Evolutionary conservation across 176 grass and related monocot genomes (phyloP).

Genomic region (Chloris gayana): DNA sequence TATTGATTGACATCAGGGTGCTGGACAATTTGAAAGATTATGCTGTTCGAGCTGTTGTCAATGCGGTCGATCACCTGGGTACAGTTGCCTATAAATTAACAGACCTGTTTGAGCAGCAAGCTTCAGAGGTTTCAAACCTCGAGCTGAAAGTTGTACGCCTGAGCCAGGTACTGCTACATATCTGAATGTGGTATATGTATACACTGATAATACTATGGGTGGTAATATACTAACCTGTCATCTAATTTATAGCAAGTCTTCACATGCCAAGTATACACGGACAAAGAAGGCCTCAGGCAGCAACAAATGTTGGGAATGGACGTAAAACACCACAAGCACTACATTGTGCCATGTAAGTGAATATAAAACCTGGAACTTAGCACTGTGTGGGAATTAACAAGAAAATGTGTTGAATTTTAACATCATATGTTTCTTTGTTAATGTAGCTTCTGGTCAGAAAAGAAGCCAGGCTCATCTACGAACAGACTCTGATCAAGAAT

Average conservation of each 20-base stretch:
- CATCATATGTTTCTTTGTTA: conserved; percentile 34
- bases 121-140: conserved; percentile 67
- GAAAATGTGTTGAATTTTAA: conserved; percentile 10
- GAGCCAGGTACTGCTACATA: conserved; percentile 62
- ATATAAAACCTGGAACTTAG: conserved; percentile 6
- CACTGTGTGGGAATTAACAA: background rate
- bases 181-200: background rate
- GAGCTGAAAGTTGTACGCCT: conserved; percentile 82
- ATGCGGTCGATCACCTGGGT: conserved; percentile 94
- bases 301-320: conserved; percentile 58
- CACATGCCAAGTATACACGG: conserved; percentile 72
- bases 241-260: conserved; percentile 54
- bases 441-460: conserved; percentile 56
- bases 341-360: conserved; percentile 84
- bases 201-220: background rate
- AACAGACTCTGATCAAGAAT: conserved; percentile 48
- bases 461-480: conserved; percentile 43
- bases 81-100: conserved; percentile 95
- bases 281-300: conserved; percentile 85
- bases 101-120: conserved; percentile 88
- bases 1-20: conserved; percentile 57
- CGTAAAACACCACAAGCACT: conserved; percentile 90
- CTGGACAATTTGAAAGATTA: conserved; percentile 97
- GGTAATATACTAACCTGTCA: conserved; percentile 25
- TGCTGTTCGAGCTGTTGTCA: conserved; percentile 79